Base-by-base conservation (phyloP, 2,329 filamentous ascomycete genomes). In the Cladosporium cucumerinum region DNA sequence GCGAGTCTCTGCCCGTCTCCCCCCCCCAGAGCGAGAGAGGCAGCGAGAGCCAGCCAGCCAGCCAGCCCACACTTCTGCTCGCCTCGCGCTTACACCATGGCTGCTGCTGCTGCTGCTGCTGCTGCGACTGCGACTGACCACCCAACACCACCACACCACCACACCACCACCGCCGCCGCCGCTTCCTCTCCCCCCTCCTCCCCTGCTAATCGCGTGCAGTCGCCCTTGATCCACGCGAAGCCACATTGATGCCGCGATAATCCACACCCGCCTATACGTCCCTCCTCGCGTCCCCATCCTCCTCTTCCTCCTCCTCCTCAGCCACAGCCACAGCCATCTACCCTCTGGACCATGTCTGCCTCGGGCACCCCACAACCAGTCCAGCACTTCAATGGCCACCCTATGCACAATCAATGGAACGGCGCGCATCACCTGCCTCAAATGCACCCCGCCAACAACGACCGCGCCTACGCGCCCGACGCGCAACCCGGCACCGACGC, bases 381-480 rank as follows among this genome's bases (percentile, higher is more conserved):
- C 21, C 43, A 52, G 39, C 59, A 62, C 18, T 65, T 57, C 62
- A 65, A 66, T 58, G 62, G 57, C 48, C 61, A 59, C 23, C 60
- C 28, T n/a, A 66, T 62, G 60, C 60, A 62, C 49, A 54, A 54
- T 36, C 65, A 66, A 64, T 66, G 65, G 65, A 66, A 66, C 28
- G 54, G 55, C 57, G 60, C 57, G 43, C 54, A 62, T 30, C 34
- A 52, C 23, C 55, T 62, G 60, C 70, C 69, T 63, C 68, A 71
- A 32, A 68, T 72, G 30, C 72, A 70, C 12, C 63, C 66, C 12
- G 59, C 66, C 66, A 66, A 68, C 65, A 68, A 52, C 63, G 69
- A 70, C 65, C 60, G 30, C 61, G 61, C 63, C 12, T 55, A 64
- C 51, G 54, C 66, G 43, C 64, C 64, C 36, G 66, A 65, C 63